Base-by-base conservation (phyloP, 805 yeast genomes). In the Candida pini region DNA sequence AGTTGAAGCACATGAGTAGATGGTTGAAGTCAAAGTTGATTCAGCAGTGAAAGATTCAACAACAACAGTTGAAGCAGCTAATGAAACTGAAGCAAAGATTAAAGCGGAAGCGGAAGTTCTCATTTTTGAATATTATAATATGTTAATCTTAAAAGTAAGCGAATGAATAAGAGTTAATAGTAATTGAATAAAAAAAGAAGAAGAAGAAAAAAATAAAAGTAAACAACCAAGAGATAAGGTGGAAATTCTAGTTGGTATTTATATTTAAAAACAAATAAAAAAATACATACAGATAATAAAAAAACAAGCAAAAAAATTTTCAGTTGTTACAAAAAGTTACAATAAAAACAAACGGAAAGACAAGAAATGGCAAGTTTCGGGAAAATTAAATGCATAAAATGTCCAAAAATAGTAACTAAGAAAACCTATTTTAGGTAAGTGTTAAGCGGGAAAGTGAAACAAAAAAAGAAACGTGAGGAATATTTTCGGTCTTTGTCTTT, bases 121-220 rank as follows among this genome's bases (percentile, higher is more conserved):
- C n/a, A n/a, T n/a, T n/a, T n/a, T 60, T 67, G 69, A 72, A 68
- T 67, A 62, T 39, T 60, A 16, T 24, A 28, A 28, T 28, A n/a
- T 27, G 25, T 6, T 26, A 12, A 19, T 22, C 19, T 18, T 31
- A 32, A 13, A 13, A 7, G n/a, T 22, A 22, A 22, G 31, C 35
- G 35, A 32, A 14, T 32, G 35, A 15, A 26, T 26, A 32, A 17
- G 20, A 18, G 28, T 12, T 10, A 13, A 17, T n/a, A 19, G 17
- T 9, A 17, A 14, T 19, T 15, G 29, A 18, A 17, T 14, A 25
- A 5, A 2, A 10, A 34, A 17, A 32, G 29, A 22, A 28, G 19
- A 34, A 28, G 26, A 29, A 35, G 26, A 15, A 30, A 26, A 14
- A n/a, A n/a, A n/a, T n/a, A n/a, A n/a, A n/a, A n/a, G n/a, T n/a